These are phyloP conservation scores for Jamesozyma spencerorum DNA, from an alignment of 805 yeast species.

Conservation along the genomic window DNA sequence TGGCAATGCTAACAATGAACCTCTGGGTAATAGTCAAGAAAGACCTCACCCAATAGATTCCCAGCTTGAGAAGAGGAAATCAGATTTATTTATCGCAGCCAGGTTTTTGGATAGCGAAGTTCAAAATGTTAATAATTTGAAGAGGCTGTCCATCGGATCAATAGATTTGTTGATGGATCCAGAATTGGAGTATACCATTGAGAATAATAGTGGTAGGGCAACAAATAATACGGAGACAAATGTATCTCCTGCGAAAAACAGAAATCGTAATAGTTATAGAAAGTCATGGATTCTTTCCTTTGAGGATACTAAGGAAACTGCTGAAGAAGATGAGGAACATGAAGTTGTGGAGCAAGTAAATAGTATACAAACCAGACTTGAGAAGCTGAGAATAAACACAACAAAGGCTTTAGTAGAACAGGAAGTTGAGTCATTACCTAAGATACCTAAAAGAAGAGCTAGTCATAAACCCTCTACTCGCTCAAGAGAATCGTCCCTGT, in stretches of 20 bases:
- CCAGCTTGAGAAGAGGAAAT: slow-evolving; percentile 28
- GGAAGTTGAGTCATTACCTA: too few species aligned
- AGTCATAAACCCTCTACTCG: not conserved
- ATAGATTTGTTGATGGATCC: slow-evolving; percentile 49
- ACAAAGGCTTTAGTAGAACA: too few species aligned
- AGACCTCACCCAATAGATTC: not conserved
- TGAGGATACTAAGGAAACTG: too few species aligned
- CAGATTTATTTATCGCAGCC: slow-evolving; percentile 50
- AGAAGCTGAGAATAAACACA: too few species aligned
- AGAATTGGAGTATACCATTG: slow-evolving; percentile 40
- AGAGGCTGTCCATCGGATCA: slow-evolving; percentile 59
- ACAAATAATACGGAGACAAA: not conserved
- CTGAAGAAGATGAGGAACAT: too few species aligned
- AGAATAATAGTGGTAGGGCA: not conserved
- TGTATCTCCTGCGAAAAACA: not conserved
- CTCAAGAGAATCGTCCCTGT: not conserved
- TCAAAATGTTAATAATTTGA: slow-evolving; percentile 63
- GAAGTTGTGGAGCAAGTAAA: too few species aligned
- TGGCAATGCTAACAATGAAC: not conserved
- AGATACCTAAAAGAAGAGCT: not conserved
- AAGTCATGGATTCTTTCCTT: too few species aligned
- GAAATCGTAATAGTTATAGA: too few species aligned
- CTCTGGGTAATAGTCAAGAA: too few species aligned
- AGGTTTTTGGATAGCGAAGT: slow-evolving; percentile 67
- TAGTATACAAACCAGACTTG: too few species aligned